A percentile compares a stretch with the other conserved stretches of the same genome.
Evolutionary conservation across 2,329 filamentous ascomycete genomes (phyloP).

Genomic region (Fusarium protoensiforme): DNA sequence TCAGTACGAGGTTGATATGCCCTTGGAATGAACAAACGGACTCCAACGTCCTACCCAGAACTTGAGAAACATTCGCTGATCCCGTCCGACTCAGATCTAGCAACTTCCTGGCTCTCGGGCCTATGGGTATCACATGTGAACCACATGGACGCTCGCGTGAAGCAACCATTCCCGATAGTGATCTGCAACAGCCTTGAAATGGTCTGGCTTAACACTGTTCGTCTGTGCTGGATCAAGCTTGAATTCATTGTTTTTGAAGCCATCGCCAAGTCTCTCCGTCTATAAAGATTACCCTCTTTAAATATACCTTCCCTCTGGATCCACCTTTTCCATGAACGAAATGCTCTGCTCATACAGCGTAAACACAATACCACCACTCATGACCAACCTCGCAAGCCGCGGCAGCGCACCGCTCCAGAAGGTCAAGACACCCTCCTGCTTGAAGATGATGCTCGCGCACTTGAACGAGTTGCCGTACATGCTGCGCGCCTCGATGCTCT

Average conservation of each 20-base stretch:
- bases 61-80: neutral
- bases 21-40: too few relatives aligned
- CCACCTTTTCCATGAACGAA: slow-evolving; percentile 81
- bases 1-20: neutral
- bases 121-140: neutral
- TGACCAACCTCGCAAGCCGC: slow-evolving; percentile 81
- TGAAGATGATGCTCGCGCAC: slow-evolving; percentile 85
- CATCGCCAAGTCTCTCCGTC: neutral
- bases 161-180: neutral
- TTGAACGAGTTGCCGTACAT: slow-evolving; percentile 89
- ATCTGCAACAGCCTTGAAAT: neutral
- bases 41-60: neutral
- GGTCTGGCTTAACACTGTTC: neutral
- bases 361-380: slow-evolving; percentile 97
- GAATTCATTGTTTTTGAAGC: neutral
- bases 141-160: neutral
- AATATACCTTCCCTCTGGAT: slow-evolving; percentile 87
- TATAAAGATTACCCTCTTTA: slow-evolving; percentile 51
- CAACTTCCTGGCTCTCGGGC: neutral
- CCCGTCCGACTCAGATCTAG: neutral
- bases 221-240: neutral
- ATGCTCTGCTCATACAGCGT: slow-evolving; percentile 99
- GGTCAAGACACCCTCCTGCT: slow-evolving; percentile 87
- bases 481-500: slow-evolving; percentile 86
- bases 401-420: slow-evolving; percentile 96